These are phyloP conservation scores for Nicotiana noctiflora DNA, from an alignment of 257 asterid species.

Conservation along the genomic window DNA sequence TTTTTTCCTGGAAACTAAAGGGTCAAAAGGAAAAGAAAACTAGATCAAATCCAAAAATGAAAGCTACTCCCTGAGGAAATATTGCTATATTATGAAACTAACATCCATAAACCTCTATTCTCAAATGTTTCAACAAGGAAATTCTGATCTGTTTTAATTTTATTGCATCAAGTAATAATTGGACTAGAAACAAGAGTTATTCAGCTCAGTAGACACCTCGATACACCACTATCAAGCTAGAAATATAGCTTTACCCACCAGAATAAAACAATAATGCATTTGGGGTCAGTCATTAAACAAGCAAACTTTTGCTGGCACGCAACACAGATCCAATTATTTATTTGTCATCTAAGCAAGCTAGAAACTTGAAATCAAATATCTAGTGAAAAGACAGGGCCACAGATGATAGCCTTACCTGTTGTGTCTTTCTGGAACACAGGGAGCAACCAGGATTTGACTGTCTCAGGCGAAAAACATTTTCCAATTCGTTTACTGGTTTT, in stretches of 20 bases:
- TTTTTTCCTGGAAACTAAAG: not conserved
- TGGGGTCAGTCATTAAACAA: not conserved
- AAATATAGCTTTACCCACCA: not conserved
- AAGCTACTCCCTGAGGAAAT: not conserved
- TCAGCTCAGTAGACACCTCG: not conserved
- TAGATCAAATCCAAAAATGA: conserved; percentile 6
- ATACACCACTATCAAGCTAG: not conserved
- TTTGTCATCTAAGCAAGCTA: not conserved
- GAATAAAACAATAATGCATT: not conserved
- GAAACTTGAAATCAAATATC: not conserved
- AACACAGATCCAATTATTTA: not conserved
- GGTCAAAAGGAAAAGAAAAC: not conserved
- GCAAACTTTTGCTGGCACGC: not conserved
- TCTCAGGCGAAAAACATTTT: not conserved
- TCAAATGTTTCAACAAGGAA: not conserved
- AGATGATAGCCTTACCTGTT: not conserved
- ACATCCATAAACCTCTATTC: conserved; percentile 1
- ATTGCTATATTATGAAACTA: not conserved
- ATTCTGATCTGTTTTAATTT: not conserved
- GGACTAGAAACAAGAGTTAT: not conserved
- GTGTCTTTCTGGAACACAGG: conserved; percentile 2
- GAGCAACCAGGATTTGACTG: not conserved
- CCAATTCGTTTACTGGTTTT: not conserved
- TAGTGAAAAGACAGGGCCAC: not conserved
- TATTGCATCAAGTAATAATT: not conserved